Evolutionary conservation across 768 basidiomycete species (phyloP), one percentile per base, ranked within the genome.

Genomic region (Trametopsis cervina): DNA sequence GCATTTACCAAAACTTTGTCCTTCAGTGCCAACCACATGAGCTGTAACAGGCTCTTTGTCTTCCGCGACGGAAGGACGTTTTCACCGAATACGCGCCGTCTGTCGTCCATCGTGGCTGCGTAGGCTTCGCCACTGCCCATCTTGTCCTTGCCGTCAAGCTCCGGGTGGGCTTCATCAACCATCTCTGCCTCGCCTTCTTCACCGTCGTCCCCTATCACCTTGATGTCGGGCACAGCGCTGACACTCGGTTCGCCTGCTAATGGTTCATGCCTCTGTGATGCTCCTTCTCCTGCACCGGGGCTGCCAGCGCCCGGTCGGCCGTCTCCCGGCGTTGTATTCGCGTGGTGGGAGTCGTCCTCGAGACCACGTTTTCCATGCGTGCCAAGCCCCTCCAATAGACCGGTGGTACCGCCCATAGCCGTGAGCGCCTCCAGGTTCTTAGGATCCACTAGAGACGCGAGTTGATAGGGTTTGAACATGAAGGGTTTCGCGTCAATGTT

Each of bases 381-480:
- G 11, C 89, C 89, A 6, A 98, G 76, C 4, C 89, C 85, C 1
- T 68, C 66, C 11, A 95, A 66, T 11, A 98, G 60, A 6, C 75
- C 79, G 0, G 70, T 56, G 6, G 75, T 69, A 36, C 96, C 96
- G 17, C 92, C 93, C 27, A 95, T 71, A 10, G 64, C 65, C 15
- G 69, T 69, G 25, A 99, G 75, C 12, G 72, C 62, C 2, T 83
- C 75, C 10, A 93, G 54, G 53, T 72, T 83, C 67, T 96, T 97
- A 7, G 93, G 92, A 61, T 98, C 94, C 29, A 98, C 80, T 45
- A 96, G 76, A 51, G 80, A 78, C 1, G 94, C 94, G 13, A 97
- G 81, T 42, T 75, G 69, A 51, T 74, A 77, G 0, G 94, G 89
- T 47, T 80, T 81, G 59, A 83, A 82, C 10, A 60, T 62, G 64